Evolutionary conservation across 1,284 basidiomycete genomes (phyloP).

Genomic region (Fomitopsis schrenkii): DNA sequence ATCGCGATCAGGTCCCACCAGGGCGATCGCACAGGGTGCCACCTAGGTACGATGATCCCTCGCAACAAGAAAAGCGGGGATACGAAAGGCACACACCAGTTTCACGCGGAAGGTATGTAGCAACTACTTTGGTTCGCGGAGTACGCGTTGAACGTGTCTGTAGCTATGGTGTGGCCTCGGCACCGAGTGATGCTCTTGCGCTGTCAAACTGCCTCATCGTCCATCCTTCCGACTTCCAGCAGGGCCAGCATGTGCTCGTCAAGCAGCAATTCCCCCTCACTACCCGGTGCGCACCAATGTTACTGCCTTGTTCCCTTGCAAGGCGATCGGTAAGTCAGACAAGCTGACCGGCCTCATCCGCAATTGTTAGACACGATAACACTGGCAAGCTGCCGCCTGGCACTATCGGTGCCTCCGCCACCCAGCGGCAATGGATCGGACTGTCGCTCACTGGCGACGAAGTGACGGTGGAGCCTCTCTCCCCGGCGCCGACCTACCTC

Average conservation of each 20-base stretch:
- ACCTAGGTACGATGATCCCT: conserved; percentile 52
- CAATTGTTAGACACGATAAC: conserved; percentile 61
- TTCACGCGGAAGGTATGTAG: conserved; percentile 38
- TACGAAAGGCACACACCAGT: conserved; percentile 25
- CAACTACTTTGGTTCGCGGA: not conserved
- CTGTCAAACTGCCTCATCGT: conserved; percentile 83
- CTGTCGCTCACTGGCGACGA: conserved; percentile 76
- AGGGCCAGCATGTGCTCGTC: conserved; percentile 71
- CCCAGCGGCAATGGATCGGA: conserved; percentile 84
- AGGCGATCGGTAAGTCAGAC: not conserved
- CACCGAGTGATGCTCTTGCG: conserved; percentile 65
- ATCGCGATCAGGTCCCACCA: conserved; percentile 2
- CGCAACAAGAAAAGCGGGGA: conserved; percentile 33
- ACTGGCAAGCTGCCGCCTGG: conserved; percentile 64
- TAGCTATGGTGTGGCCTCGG: conserved; percentile 55
- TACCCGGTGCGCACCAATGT: conserved; percentile 48
- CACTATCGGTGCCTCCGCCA: conserved; percentile 61
- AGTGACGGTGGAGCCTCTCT: conserved; percentile 67
- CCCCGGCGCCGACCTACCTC: conserved; percentile 66
- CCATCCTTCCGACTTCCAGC: conserved; percentile 69
- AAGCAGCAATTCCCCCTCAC: conserved; percentile 71
- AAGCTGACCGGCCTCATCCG: not conserved
- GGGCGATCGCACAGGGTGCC: conserved; percentile 23
- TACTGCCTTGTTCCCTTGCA: not conserved
- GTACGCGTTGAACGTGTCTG: not conserved